Conservation (phyloP, 768 basidiomycete species). For the Tricholoma bakamatsutake region DNA sequence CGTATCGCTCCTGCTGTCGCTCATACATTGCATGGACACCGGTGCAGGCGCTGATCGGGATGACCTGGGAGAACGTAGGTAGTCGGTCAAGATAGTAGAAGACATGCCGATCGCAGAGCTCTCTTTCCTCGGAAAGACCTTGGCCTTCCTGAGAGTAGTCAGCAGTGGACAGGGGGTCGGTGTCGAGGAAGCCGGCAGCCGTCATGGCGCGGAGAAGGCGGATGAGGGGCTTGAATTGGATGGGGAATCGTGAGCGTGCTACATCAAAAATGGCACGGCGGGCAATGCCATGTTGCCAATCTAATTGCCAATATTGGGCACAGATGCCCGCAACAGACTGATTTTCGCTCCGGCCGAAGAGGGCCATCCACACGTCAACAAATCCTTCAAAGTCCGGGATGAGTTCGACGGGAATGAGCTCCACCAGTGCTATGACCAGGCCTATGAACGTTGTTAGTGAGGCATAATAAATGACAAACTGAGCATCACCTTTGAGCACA, state of each 20-base stretch:
- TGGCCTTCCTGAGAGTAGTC: slow-evolving; percentile 38
- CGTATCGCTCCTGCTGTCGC: slow-evolving; percentile 55
- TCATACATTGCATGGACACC: slow-evolving; percentile 74
- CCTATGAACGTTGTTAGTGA: slow-evolving; percentile 40
- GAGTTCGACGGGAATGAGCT: slow-evolving; percentile 70
- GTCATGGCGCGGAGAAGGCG: slow-evolving; percentile 74
- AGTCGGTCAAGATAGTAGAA: slow-evolving; percentile 73
- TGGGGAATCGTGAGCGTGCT: slow-evolving; percentile 76
- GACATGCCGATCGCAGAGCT: slow-evolving; percentile 61
- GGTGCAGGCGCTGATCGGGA: slow-evolving; percentile 54
- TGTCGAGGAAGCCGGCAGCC: slow-evolving; percentile 70
- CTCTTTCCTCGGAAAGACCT: slow-evolving; percentile 40
- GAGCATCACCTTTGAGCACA: slow-evolving; percentile 68
- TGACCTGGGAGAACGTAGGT: slow-evolving; percentile 67
- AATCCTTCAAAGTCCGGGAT: slow-evolving; percentile 69
- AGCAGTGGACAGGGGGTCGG: slow-evolving; percentile 56
- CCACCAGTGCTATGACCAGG: slow-evolving; percentile 67
- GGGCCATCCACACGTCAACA: slow-evolving; percentile 70
- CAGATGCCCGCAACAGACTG: slow-evolving; percentile 64
- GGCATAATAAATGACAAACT: not conserved
- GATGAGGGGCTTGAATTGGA: slow-evolving; percentile 65
- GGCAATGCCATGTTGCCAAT: slow-evolving; percentile 60
- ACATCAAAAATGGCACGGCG: slow-evolving; percentile 83
- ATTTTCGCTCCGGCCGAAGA: slow-evolving; percentile 74
- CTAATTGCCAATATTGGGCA: slow-evolving; percentile 76